Evolutionary conservation across 208 protist species (phyloP), one percentile per base, ranked within the genome.

Genomic region (Histomonas meleagridis): DNA sequence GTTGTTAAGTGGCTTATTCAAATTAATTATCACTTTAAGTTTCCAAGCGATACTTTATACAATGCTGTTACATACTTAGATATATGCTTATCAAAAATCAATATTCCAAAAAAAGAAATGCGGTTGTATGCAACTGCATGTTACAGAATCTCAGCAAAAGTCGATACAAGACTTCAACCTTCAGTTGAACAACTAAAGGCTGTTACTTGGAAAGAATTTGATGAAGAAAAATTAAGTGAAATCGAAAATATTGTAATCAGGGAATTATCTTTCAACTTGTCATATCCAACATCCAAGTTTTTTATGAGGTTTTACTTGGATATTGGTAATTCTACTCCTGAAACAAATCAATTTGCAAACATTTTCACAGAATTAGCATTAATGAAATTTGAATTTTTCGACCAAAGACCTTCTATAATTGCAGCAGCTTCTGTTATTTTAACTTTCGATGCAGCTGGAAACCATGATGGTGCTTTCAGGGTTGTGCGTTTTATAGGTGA

Each of bases 11-110:
- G 76, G 76, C 51, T 86, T n/a, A 26, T 86, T 10, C n/a, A 38
- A 21, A 86, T 86, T 32, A 26, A 51, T 16, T 7, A 51, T 18
- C 40, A 86, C 5, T 86, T 55, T 38, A 3, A n/a, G n/a, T 32
- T 65, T 10, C n/a, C 60, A 28, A 65, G 16, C 18, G 46, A 86
- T 46, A 55, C 76, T 14, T 28, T 86, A 28, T 86, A 86, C 55
- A 16, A 86, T 55, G 76, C 76, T 55, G 76, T 86, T 43, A 55
- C 76, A 21, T 86, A 86, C 38, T 86, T 86, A 32, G 46, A 86
- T 86, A 48, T 46, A 23, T 18, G 51, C 0, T 28, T 86, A 14
- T 86, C 76, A 32, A 48, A 51, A 16, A 26, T 14, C 26, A 32
- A 32, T 10, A 28, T 86, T 32, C 23, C n/a, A 35, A 55, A 48